Percentiles rank a stretch among this genome's conserved stretches.
These are phyloP conservation scores for Prunus yedoensis DNA, from an alignment of 331 rosid species.

Conservation along the genomic window DNA sequence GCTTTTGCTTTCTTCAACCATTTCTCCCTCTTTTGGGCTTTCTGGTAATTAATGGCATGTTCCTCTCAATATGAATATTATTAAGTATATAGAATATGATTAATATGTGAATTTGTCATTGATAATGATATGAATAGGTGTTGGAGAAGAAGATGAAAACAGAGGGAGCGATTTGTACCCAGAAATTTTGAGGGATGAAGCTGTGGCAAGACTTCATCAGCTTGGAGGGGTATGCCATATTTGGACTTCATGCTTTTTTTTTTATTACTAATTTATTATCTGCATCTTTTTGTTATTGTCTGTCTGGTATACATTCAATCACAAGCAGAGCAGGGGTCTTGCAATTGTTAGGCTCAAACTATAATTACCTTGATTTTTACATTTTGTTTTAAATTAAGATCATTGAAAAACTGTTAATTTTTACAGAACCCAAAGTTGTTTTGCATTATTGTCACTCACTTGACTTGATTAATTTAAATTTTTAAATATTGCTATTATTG, in stretches of 20 bases:
- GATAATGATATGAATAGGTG: slow-evolving; percentile 37
- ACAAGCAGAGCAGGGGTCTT: background rate
- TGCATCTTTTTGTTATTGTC: background rate
- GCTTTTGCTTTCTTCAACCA: slow-evolving; percentile 5
- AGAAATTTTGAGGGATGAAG: slow-evolving; percentile 79
- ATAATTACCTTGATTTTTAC: no score
- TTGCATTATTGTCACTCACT: no score
- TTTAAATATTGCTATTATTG: slow-evolving; percentile 15
- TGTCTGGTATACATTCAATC: no score
- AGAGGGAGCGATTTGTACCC: slow-evolving; percentile 57
- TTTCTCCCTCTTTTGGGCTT: background rate
- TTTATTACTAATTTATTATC: background rate
- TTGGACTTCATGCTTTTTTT: slow-evolving; percentile 6
- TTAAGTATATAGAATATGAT: background rate
- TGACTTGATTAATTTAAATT: no score
- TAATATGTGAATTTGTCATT: background rate
- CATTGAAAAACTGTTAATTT: no score
- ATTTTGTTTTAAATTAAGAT: no score
- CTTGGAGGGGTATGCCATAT: slow-evolving; percentile 71
- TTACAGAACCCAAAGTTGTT: no score
- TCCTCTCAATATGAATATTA: background rate
- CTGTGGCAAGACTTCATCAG: slow-evolving; percentile 68
- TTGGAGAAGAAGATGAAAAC: slow-evolving; percentile 49
- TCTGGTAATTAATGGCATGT: slow-evolving; percentile 3
- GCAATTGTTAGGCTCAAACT: background rate